phyloP scores from a whole-genome alignment of 495 filamentous ascomycete species.

The Neurospora sp. region DNA sequence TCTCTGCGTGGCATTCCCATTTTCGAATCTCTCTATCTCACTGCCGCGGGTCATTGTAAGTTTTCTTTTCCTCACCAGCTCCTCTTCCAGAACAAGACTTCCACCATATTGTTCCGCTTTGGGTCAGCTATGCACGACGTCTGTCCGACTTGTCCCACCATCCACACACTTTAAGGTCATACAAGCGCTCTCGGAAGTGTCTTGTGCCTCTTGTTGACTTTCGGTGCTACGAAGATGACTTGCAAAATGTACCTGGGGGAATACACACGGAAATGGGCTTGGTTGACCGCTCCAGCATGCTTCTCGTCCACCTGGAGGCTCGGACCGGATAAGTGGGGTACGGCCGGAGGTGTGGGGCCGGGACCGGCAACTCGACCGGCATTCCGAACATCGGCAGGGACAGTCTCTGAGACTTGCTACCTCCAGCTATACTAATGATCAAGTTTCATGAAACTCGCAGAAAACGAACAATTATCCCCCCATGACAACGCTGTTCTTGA shows the following conservation, averaged over 20 bases:
- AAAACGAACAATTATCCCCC: too few species aligned
- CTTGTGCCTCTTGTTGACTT: not conserved
- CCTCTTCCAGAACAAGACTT: not conserved
- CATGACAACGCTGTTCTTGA: not conserved
- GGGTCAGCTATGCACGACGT: not conserved
- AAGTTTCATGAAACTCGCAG: too few species aligned
- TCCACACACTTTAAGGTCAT: not conserved
- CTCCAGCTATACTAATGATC: not conserved
- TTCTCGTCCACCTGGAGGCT: too few species aligned
- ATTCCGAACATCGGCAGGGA: not conserved
- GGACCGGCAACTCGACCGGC: not conserved
- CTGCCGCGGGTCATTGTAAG: not conserved
- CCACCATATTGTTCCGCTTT: not conserved
- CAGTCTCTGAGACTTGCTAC: not conserved
- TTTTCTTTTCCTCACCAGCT: not conserved
- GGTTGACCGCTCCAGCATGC: not conserved
- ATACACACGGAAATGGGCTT: too few species aligned
- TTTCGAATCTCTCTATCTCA: not conserved
- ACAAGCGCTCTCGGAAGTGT: not conserved
- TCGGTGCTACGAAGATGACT: not conserved
- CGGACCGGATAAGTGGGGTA: not conserved
- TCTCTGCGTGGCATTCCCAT: not conserved
- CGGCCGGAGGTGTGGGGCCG: not conserved
- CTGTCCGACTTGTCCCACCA: not conserved
- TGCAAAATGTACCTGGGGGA: too few species aligned